Conservation (phyloP, 2,329 filamentous ascomycete genomes). For the Pseudogymnoascus sp. region DNA sequence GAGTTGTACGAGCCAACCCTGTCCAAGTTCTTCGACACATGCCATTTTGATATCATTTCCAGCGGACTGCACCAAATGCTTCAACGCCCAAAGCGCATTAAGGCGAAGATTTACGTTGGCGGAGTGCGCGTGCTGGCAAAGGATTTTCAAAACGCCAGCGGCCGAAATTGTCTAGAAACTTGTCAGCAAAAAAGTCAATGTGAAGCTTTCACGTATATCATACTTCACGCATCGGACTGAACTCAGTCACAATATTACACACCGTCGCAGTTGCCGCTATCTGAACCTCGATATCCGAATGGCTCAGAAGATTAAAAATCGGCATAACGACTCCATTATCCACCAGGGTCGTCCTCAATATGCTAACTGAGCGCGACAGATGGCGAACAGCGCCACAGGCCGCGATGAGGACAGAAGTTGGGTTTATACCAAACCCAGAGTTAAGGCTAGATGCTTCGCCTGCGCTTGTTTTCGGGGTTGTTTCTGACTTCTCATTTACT, state of each 20-base stretch:
- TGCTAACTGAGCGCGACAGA: slow-evolving; percentile 76
- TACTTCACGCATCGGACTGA: slow-evolving; percentile 86
- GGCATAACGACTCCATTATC: slow-evolving; percentile 78
- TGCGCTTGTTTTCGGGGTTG: slow-evolving; percentile 20
- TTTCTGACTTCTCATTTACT: slow-evolving; percentile 33
- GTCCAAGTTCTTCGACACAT: slow-evolving; percentile 69
- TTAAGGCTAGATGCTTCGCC: slow-evolving; percentile 14
- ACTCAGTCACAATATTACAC: slow-evolving; percentile 79
- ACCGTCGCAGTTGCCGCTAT: slow-evolving; percentile 79
- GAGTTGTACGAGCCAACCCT: slow-evolving; percentile 73
- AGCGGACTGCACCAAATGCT: slow-evolving; percentile 75
- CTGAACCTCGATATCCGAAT: slow-evolving; percentile 71
- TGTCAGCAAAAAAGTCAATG: slow-evolving; percentile 13
- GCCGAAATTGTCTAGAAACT: slow-evolving; percentile 59
- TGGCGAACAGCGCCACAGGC: slow-evolving; percentile 78
- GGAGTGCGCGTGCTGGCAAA: slow-evolving; percentile 82
- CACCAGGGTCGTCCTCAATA: slow-evolving; percentile 78
- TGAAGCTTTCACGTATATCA: slow-evolving; percentile 32
- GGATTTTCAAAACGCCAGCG: slow-evolving; percentile 64
- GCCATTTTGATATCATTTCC: slow-evolving; percentile 67
- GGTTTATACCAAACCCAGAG: slow-evolving; percentile 62
- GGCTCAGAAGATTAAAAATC: slow-evolving; percentile 67
- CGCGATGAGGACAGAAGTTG: slow-evolving; percentile 70
- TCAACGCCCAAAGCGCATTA: slow-evolving; percentile 88
- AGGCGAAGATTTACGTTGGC: slow-evolving; percentile 71